Percentiles rank a stretch among this genome's conserved stretches.
These are phyloP conservation scores for Phytophthora crassamura DNA, from an alignment of 352 stramenopile species.

Conservation along the genomic window DNA sequence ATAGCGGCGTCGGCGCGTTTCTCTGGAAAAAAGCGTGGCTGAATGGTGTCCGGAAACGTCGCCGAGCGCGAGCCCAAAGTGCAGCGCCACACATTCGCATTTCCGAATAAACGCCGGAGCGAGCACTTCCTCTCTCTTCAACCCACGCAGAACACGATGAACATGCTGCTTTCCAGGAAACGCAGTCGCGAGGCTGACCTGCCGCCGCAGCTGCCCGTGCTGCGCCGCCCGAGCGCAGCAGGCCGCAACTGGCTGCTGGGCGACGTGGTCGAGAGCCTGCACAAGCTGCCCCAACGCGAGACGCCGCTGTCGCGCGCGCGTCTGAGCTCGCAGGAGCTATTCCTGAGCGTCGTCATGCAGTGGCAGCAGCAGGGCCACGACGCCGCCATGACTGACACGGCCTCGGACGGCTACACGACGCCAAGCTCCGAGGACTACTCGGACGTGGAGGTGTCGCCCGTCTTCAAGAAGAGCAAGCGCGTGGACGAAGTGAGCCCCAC, in stretches of 20 bases:
- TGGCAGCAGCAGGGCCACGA: constrained; percentile 55
- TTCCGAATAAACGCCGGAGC: constrained; percentile 21
- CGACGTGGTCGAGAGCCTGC: constrained; percentile 33
- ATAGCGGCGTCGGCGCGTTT: constrained; percentile 14
- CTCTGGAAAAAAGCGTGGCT: constrained; percentile 5
- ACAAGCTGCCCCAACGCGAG: constrained; percentile 29
- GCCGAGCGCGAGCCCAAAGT: constrained; percentile 8
- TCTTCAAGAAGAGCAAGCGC: constrained; percentile 24
- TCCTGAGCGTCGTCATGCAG: constrained; percentile 83
- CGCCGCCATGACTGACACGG: constrained; percentile 14
- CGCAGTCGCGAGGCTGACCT: constrained; percentile 39
- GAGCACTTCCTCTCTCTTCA: background rate
- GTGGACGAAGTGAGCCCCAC: constrained; percentile 68
- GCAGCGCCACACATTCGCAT: constrained; percentile 19
- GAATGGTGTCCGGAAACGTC: constrained; percentile 20
- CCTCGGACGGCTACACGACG: constrained; percentile 22
- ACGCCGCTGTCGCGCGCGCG: constrained; percentile 39
- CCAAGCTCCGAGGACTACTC: constrained; percentile 36
- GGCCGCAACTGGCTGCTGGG: constrained; percentile 51
- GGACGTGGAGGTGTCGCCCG: constrained; percentile 32
- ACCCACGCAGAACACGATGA: constrained; percentile 8
- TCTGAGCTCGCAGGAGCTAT: constrained; percentile 79
- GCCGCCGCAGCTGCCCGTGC: constrained; percentile 26
- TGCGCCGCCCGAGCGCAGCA: constrained; percentile 37
- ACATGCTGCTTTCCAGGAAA: constrained; percentile 65